These are phyloP conservation scores for Periconia macrospinosa DNA, from an alignment of 2,329 filamentous ascomycete species.

Conservation along the genomic window DNA sequence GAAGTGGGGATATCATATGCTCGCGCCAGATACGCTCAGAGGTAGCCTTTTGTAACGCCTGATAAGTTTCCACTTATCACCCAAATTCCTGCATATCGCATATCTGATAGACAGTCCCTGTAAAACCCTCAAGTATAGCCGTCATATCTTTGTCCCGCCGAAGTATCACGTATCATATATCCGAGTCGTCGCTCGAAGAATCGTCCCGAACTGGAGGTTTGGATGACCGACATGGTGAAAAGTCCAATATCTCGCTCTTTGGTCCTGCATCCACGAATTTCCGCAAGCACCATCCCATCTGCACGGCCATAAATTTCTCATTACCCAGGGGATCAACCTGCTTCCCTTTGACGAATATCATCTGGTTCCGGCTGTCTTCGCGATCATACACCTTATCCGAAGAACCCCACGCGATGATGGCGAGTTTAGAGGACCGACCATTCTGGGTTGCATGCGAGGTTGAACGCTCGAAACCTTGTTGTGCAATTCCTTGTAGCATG, in stretches of 20 bases:
- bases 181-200: constrained; percentile 35
- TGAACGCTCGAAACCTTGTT: constrained; percentile 40
- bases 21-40: too few relatives aligned
- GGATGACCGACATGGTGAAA: constrained; percentile 41
- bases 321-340: constrained; percentile 47
- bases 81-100: neutral
- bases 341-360: constrained; percentile 50
- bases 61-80: too few relatives aligned
- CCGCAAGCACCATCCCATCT: constrained; percentile 49
- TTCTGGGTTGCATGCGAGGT: constrained; percentile 28
- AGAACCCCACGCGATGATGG: constrained; percentile 51
- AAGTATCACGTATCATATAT: constrained; percentile 12
- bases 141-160: neutral
- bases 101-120: neutral
- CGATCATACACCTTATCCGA: constrained; percentile 52
- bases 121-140: neutral
- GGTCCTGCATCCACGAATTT: constrained; percentile 49
- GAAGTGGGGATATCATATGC: too few relatives aligned
- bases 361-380: constrained; percentile 50
- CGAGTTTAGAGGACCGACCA: constrained; percentile 40
- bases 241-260: constrained; percentile 51
- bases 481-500: constrained; percentile 45
- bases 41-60: too few relatives aligned
- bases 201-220: constrained; percentile 29
- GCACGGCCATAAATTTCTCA: constrained; percentile 44